Evolutionary conservation across 2,329 filamentous ascomycete genomes (phyloP).

Genomic region (Westerdykella aurantiaca): DNA sequence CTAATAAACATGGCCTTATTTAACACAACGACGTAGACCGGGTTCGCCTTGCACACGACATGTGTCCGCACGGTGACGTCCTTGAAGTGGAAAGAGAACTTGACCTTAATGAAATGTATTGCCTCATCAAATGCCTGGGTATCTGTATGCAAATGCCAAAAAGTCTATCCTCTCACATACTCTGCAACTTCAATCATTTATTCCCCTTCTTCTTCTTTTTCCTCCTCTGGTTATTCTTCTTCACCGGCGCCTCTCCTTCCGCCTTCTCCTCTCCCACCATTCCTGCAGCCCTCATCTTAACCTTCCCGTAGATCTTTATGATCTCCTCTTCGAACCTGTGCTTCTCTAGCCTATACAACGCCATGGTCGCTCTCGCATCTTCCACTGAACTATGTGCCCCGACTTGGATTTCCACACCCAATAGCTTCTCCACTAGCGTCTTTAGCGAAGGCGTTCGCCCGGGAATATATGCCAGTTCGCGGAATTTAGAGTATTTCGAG

Average conservation of each 20-base stretch:
- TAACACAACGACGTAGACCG: too few relatives aligned
- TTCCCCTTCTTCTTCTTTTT: conserved; percentile 35
- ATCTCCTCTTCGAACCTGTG: conserved; percentile 78
- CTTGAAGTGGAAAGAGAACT: too few relatives aligned
- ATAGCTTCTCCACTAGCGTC: conserved; percentile 50
- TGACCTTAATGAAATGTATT: too few relatives aligned
- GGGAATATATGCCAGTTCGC: conserved; percentile 53
- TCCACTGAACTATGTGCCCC: conserved; percentile 59
- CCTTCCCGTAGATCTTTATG: conserved; percentile 53
- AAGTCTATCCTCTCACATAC: too few relatives aligned
- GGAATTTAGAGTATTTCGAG: conserved; percentile 67
- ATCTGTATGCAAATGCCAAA: too few relatives aligned
- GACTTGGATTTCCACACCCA: conserved; percentile 56
- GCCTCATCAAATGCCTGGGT: too few relatives aligned
- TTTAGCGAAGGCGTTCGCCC: conserved; percentile 66
- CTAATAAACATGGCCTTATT: too few relatives aligned
- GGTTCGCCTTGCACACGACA: too few relatives aligned
- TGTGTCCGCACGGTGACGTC: too few relatives aligned
- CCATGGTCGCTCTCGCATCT: conserved; percentile 86
- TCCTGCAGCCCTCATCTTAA: conserved; percentile 18
- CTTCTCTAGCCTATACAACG: conserved; percentile 79
- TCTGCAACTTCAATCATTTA: background rate
- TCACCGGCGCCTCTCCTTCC: conserved; percentile 16
- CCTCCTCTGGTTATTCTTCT: conserved; percentile 33
- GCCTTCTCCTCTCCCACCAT: conserved; percentile 13